Percentiles rank a stretch among this genome's conserved stretches.
Conservation (phyloP, 164 flowering plant genomes). For the Aristolochia fimbriata region DNA sequence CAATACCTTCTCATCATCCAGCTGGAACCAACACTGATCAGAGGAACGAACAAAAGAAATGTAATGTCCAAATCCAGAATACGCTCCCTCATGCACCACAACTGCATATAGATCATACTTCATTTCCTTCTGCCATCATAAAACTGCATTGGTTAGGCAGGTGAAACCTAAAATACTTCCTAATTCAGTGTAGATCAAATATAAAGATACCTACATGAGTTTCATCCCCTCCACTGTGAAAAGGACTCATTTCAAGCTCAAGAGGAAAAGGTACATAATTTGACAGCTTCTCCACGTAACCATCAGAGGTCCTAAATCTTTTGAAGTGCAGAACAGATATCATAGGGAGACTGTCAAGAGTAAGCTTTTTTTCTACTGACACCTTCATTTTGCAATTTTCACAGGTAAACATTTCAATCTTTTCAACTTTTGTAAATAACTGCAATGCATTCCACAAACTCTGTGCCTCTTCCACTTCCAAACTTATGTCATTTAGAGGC, state of each 20-base stretch:
- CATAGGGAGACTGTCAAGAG: conserved; percentile 48
- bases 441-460: conserved; percentile 50
- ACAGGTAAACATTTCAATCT: conserved; percentile 63
- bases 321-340: conserved; percentile 77
- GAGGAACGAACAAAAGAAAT: conserved; percentile 59
- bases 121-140: conserved; percentile 21
- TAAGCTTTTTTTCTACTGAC: conserved; percentile 60
- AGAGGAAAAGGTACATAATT: conserved; percentile 60
- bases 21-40: conserved; percentile 52
- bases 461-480: conserved; percentile 71
- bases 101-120: conserved; percentile 77
- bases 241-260: conserved; percentile 65
- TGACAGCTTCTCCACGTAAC: conserved; percentile 57
- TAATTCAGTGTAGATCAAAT: neutral
- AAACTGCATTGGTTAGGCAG: neutral
- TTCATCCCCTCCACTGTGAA: conserved; percentile 21
- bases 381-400: conserved; percentile 62
- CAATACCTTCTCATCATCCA: conserved; percentile 75
- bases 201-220: conserved; percentile 32
- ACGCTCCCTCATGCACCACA: conserved; percentile 60
- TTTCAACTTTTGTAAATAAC: conserved; percentile 77
- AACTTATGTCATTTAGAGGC: conserved; percentile 63
- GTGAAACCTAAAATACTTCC: neutral
- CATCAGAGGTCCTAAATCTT: conserved; percentile 74
- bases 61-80: conserved; percentile 71